phyloP scores from a whole-genome alignment of 768 basidiomycete species.

The Polyporus arcularius region DNA sequence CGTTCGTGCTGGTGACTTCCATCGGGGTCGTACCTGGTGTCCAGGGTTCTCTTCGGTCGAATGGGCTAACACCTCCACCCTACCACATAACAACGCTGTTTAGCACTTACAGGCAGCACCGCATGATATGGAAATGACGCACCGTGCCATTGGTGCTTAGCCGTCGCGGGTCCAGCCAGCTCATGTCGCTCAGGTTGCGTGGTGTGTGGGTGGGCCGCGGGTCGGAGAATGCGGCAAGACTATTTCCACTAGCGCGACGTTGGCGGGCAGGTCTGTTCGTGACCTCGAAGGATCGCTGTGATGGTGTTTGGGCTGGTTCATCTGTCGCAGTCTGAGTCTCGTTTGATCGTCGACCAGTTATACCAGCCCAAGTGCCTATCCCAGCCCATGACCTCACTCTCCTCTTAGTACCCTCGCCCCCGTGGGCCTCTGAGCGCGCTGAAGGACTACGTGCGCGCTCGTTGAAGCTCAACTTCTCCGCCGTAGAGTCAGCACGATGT shows the following conservation, averaged over 20 bases:
- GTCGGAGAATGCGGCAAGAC: slow-evolving; percentile 40
- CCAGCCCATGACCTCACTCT: slow-evolving; percentile 42
- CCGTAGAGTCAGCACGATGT: slow-evolving; percentile 39
- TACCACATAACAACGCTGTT: background rate
- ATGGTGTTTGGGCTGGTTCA: slow-evolving; percentile 32
- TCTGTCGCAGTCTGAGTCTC: slow-evolving; percentile 35
- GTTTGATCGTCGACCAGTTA: slow-evolving; percentile 39
- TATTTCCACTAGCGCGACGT: slow-evolving; percentile 53
- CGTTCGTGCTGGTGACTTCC: slow-evolving; percentile 46
- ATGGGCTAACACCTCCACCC: slow-evolving; percentile 47
- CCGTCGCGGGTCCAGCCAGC: slow-evolving; percentile 70
- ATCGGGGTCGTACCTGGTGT: slow-evolving; percentile 50
- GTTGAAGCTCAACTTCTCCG: slow-evolving; percentile 40
- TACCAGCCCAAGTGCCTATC: slow-evolving; percentile 36
- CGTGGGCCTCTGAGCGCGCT: slow-evolving; percentile 22
- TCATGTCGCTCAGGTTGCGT: slow-evolving; percentile 67
- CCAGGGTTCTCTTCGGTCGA: slow-evolving; percentile 49
- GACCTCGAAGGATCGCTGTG: slow-evolving; percentile 48
- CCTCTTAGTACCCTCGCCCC: slow-evolving; percentile 8
- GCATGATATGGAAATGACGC: slow-evolving; percentile 29
- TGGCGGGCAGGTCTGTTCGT: slow-evolving; percentile 50
- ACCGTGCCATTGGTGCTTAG: slow-evolving; percentile 74
- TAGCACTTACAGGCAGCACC: background rate
- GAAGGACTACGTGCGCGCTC: slow-evolving; percentile 31
- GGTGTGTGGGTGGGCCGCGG: slow-evolving; percentile 46